Base-by-base conservation (phyloP, 2,329 filamentous ascomycete species). In the Fusarium liriodendri region DNA sequence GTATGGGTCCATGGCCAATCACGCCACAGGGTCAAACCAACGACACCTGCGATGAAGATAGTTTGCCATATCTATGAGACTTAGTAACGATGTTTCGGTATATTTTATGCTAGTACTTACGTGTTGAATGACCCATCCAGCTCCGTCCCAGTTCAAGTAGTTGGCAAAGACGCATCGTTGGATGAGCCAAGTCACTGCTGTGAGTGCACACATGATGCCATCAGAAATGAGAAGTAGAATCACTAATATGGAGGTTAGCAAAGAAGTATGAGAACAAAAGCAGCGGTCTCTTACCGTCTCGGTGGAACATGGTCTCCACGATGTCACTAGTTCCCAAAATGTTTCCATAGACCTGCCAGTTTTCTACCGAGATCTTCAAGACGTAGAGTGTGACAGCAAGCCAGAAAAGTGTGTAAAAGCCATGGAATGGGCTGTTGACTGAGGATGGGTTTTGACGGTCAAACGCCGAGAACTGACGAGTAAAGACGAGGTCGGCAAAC, bases 1-100 rank as follows among this genome's bases (percentile, higher is more conserved):
- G 92, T 94, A 77, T 95, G 93, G 16, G 93, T 94, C 94, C 94
- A 95, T 1, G 93, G 92, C 94, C 93, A 96, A 60, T 94, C 89
- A 6, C 93, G 88, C 78, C 91, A 87, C 59, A 93, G 87, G 0
- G 93, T 92, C 84, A 93, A 89, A 61, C 87, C 89, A 6, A 95
- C 84, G 5, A 92, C 88, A 10, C 85, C 85, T 5, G 84, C 86
- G 13, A 95, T 87, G 76, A 92, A 95, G 16, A 85, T 71, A 0
- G 86, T 84, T 83, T 96, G 92, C 93, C 93, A 95, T 2, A 92
- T 72, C 88, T 90, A 58, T 20, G n/a, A 25, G 18, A 27, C 6
- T 63, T 25, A 65, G 59, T 40, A 14, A 18, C 37, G 9, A 20
- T 27, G 14, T 7, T 52, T 47, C 25, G 54, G 8, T 27, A 10